Evolutionary conservation across 1,139 yeast genomes (phyloP).

Genomic region (Blastobotrys arbuscula): DNA sequence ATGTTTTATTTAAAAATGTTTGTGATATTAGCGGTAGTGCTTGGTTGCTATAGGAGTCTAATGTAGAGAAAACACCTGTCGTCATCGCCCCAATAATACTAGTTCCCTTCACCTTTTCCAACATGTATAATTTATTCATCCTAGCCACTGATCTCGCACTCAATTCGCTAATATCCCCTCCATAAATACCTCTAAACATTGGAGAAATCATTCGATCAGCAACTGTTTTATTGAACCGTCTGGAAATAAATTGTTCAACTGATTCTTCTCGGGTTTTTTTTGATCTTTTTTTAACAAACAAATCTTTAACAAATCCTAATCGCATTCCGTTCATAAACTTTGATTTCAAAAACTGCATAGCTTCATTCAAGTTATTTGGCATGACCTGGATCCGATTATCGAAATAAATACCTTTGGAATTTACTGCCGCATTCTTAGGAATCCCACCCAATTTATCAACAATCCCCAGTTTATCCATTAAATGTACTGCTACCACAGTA

Average conservation of each 20-base stretch:
- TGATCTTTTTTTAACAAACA: slow-evolving; percentile 32
- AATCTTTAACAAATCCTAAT: slow-evolving; percentile 30
- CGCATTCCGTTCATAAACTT: slow-evolving; percentile 39
- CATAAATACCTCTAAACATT: slow-evolving; percentile 81
- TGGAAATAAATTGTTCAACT: slow-evolving; percentile 55
- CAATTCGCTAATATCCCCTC: slow-evolving; percentile 67
- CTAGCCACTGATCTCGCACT: slow-evolving; percentile 54
- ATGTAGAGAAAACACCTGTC: slow-evolving; percentile 27
- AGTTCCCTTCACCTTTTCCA: slow-evolving; percentile 61
- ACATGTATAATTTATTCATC: slow-evolving; percentile 39
- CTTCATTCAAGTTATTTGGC: slow-evolving; percentile 27
- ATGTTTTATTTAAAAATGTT: slow-evolving; percentile 21
- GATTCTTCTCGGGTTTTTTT: slow-evolving; percentile 53
- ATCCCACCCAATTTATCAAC: slow-evolving; percentile 45
- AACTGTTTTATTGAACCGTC: slow-evolving; percentile 63
- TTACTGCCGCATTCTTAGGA: slow-evolving; percentile 46
- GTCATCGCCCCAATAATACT: slow-evolving; percentile 41
- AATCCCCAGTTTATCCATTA: slow-evolving; percentile 42
- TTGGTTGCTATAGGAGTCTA: slow-evolving; percentile 26
- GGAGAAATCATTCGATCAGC: slow-evolving; percentile 73
- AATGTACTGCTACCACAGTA: slow-evolving; percentile 27
- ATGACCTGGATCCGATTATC: slow-evolving; percentile 31
- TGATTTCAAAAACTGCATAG: slow-evolving; percentile 27
- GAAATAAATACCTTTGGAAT: slow-evolving; percentile 52
- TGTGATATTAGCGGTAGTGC: slow-evolving; percentile 28